These are phyloP conservation scores for Amphirosellinia nigrospora DNA, from an alignment of 495 filamentous ascomycete species.

Conservation along the genomic window DNA sequence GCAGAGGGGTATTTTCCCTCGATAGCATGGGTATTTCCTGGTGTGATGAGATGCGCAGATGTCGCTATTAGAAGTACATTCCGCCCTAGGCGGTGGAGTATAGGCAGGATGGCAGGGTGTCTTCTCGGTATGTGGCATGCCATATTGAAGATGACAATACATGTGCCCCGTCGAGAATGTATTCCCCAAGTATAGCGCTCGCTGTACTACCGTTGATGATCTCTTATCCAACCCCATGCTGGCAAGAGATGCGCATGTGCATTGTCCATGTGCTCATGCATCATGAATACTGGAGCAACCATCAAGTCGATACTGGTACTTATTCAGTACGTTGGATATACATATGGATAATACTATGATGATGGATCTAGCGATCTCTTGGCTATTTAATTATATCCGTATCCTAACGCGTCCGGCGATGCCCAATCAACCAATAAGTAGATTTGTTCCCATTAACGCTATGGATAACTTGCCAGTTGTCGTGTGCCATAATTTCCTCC, in stretches of 20 bases:
- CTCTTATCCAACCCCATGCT: background rate
- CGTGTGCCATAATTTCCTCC: no score
- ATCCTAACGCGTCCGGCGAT: background rate
- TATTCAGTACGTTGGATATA: background rate
- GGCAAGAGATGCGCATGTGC: background rate
- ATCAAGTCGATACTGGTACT: background rate
- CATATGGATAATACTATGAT: background rate
- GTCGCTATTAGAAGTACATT: background rate
- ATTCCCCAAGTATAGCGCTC: background rate
- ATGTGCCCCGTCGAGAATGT: background rate
- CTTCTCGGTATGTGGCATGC: background rate
- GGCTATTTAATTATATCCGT: background rate
- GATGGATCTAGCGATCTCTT: background rate
- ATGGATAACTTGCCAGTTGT: no score
- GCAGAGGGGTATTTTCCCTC: background rate
- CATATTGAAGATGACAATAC: background rate
- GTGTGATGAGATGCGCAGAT: conserved; percentile 1
- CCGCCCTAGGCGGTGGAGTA: background rate
- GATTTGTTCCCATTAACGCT: background rate
- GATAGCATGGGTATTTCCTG: background rate
- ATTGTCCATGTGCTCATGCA: background rate
- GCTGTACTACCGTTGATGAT: background rate
- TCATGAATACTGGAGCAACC: background rate
- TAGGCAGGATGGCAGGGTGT: background rate
- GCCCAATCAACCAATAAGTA: no score